These are phyloP conservation scores for Alternaria rosae DNA, from an alignment of 2,329 filamentous ascomycete genomes.

Conservation along the genomic window DNA sequence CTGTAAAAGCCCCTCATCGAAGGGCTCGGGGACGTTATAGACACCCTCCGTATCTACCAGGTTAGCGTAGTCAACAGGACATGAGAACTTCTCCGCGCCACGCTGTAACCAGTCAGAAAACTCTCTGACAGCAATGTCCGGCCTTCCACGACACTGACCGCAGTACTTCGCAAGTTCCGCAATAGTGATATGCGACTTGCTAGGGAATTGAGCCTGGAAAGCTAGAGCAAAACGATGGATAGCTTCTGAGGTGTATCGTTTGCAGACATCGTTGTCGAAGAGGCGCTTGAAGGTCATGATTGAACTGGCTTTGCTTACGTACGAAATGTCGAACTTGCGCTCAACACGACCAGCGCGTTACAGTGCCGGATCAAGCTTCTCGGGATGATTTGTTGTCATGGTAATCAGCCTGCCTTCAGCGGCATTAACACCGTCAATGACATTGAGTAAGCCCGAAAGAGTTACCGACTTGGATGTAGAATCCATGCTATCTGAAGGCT, in stretches of 20 bases:
- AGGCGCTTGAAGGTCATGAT: constrained; percentile 15
- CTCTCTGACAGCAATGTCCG: constrained; percentile 14
- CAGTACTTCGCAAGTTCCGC: constrained; percentile 20
- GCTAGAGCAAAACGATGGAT: constrained; percentile 16
- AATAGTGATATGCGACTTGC: constrained; percentile 8
- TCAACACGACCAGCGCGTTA: constrained; percentile 76
- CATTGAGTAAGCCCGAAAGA: constrained; percentile 78
- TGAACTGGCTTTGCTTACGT: constrained; percentile 14
- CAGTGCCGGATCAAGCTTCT: constrained; percentile 74
- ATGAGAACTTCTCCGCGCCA: constrained; percentile 15
- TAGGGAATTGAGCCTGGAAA: constrained; percentile 20
- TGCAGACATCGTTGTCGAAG: constrained; percentile 3
- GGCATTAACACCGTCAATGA: constrained; percentile 79
- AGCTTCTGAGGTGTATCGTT: constrained; percentile 2
- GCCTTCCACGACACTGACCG: constrained; percentile 14
- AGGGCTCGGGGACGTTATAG: constrained; percentile 15
- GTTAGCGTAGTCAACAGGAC: constrained; percentile 1
- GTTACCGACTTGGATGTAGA: constrained; percentile 38
- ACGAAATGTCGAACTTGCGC: constrained; percentile 74
- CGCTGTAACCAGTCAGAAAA: constrained; percentile 16
- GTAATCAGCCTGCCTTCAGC: constrained; percentile 79
- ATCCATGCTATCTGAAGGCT: neutral
- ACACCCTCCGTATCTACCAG: constrained; percentile 4
- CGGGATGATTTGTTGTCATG: constrained; percentile 80
- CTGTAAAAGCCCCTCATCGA: constrained; percentile 3